Evolutionary conservation across 495 filamentous ascomycete species (phyloP), one percentile per base, ranked within the genome.

Genomic region (Collariella sp.): DNA sequence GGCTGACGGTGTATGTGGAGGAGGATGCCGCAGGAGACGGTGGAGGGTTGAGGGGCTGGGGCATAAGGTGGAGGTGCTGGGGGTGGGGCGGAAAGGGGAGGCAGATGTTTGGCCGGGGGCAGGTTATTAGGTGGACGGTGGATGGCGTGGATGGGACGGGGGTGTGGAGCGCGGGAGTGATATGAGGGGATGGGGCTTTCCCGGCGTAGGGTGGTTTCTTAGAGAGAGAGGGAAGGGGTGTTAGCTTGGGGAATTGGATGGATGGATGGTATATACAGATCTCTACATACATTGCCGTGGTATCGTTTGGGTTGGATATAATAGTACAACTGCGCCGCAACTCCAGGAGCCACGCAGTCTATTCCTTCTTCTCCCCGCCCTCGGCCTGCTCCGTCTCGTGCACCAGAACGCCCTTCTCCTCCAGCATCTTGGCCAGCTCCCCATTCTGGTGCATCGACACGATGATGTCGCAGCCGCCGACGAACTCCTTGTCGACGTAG

Each of bases 381-480:
- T 42, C 49, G 20, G 50, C 31, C 23, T 36, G 38, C 43, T 53
- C 51, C 55, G 42, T 53, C 50, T 57, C 56, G 43, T 40, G 49
- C 1, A 52, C 56, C 36, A 98, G 66, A 26, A 97, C 90, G 33
- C 79, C 76, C 79, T 96, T 95, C 68, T 91, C 86, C 62, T 94
- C 89, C 12, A 98, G 72, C 67, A 97, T 60, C 72, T 91, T 94
- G 2, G 90, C 87, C 56, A 98, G 78, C 60, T 93, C 89, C 24
- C 93, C 93, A 67, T 87, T 94, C 72, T 96, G 89, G 74, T 97
- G 93, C 93, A 97, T 97, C 7, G 84, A 86, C 72, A 97, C 84
- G 62, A 98, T 67, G 52, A 98, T 98, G 72, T 98, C 94, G 67
- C 93, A 97, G 2, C 93, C 93, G 51, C 93, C 94, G 54, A 98